These are phyloP conservation scores for Heritiera littoralis DNA, from an alignment of 345 rosid species.

Conservation along the genomic window DNA sequence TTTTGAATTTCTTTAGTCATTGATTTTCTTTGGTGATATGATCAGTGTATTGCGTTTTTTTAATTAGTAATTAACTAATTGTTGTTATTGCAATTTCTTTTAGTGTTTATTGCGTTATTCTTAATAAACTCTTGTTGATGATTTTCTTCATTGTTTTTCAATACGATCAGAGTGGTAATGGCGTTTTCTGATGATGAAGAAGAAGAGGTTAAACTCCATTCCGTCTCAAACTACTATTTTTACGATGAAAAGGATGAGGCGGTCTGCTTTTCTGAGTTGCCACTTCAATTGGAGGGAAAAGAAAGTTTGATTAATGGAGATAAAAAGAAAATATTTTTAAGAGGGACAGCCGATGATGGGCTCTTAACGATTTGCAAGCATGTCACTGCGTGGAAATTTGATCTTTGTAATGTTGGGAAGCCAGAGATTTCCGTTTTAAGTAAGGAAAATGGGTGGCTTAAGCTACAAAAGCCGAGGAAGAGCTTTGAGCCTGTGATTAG, in stretches of 20 bases:
- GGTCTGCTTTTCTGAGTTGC: conserved; percentile 60
- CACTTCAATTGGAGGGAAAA: conserved; percentile 51
- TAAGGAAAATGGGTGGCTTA: conserved; percentile 62
- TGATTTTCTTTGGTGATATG: background rate
- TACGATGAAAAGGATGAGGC: conserved; percentile 56
- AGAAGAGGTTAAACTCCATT: conserved; percentile 44
- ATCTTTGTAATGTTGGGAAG: conserved; percentile 40
- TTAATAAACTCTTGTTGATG: background rate
- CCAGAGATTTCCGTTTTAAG: conserved; percentile 69
- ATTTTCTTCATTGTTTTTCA: background rate
- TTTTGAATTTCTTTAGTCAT: background rate
- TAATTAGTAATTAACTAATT: background rate
- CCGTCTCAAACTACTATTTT: conserved; percentile 62
- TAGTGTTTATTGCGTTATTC: background rate
- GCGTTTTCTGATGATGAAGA: conserved; percentile 68
- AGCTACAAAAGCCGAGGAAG: conserved; percentile 79
- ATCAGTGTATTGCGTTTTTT: background rate
- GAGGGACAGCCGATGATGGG: conserved; percentile 63
- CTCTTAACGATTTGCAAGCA: conserved; percentile 53
- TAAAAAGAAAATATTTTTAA: conserved; percentile 42
- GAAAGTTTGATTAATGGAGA: conserved; percentile 31
- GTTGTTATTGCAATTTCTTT: background rate
- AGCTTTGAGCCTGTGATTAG: conserved; percentile 55
- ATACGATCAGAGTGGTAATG: conserved; percentile 29
- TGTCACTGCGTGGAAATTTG: conserved; percentile 77